These are phyloP conservation scores for Rhizoclosmatium globosum DNA, from an alignment of 192 early-diverging fungal species.

Conservation along the genomic window DNA sequence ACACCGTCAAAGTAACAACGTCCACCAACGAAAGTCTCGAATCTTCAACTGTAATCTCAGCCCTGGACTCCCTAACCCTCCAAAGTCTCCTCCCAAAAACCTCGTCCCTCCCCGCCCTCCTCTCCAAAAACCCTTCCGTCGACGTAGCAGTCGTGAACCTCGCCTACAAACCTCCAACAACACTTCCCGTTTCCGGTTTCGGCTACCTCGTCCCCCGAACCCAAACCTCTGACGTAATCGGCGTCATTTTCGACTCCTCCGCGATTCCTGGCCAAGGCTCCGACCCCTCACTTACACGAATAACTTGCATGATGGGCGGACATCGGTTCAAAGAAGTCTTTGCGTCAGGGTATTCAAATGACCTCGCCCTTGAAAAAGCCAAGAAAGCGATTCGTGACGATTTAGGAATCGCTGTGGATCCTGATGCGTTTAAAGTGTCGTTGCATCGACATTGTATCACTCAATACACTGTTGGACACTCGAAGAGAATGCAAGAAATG, in stretches of 20 bases:
- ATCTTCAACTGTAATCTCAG: slow-evolving; percentile 70
- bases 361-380: slow-evolving; percentile 54
- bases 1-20: neutral
- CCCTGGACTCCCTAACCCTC: slow-evolving; percentile 69
- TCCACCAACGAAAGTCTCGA: slow-evolving; percentile 17
- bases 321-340: slow-evolving; percentile 70
- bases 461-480: slow-evolving; percentile 87
- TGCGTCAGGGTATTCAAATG: slow-evolving; percentile 37
- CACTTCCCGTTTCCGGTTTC: slow-evolving; percentile 81
- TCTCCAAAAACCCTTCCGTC: slow-evolving; percentile 71
- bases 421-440: slow-evolving; percentile 47
- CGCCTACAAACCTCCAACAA: slow-evolving; percentile 59
- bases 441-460: slow-evolving; percentile 85
- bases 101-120: slow-evolving; percentile 33
- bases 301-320: slow-evolving; percentile 95
- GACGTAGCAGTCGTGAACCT: slow-evolving; percentile 89
- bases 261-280: slow-evolving; percentile 74
- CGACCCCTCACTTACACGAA: slow-evolving; percentile 50
- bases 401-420: slow-evolving; percentile 61
- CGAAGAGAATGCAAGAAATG: slow-evolving; percentile 68
- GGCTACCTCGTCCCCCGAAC: slow-evolving; percentile 87
- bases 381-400: slow-evolving; percentile 64
- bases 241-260: slow-evolving; percentile 89
- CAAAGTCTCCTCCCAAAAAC: slow-evolving; percentile 50
- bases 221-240: slow-evolving; percentile 67